A percentile compares a stretch with the other conserved stretches of the same genome.
phyloP scores from a whole-genome alignment of 148 eudicot genomes.

The Hydrangea macrophylla region DNA sequence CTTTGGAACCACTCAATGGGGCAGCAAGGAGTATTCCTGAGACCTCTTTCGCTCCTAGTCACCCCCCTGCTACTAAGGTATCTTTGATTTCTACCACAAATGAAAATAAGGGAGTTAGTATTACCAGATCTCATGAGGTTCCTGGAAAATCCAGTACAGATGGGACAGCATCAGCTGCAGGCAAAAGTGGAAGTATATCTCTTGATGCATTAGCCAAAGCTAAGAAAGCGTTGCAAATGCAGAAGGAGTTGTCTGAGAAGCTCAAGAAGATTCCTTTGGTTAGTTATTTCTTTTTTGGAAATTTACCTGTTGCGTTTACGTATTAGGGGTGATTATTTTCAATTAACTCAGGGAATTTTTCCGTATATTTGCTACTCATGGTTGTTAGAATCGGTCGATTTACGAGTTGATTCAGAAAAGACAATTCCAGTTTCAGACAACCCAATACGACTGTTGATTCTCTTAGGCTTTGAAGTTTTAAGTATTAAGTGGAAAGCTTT shows the following conservation, averaged over 20 bases:
- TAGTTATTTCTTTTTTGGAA: too few relatives aligned
- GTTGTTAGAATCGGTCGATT: too few relatives aligned
- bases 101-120: conserved; percentile 98
- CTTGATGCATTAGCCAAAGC: conserved; percentile 87
- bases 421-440: too few relatives aligned
- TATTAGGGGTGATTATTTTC: too few relatives aligned
- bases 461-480: too few relatives aligned
- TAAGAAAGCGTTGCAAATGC: conserved; percentile 72
- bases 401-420: too few relatives aligned
- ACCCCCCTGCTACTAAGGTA: conserved; percentile 74
- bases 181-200: conserved; percentile 66
- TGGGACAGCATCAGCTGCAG: conserved; percentile 74
- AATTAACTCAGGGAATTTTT: too few relatives aligned
- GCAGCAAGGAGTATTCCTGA: conserved; percentile 40
- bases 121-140: conserved; percentile 98
- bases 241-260: conserved; percentile 71
- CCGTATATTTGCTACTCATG: too few relatives aligned
- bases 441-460: too few relatives aligned
- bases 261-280: conserved; percentile 69
- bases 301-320: too few relatives aligned
- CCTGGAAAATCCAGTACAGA: conserved; percentile 99
- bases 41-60: conserved; percentile 29
- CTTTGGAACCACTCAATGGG: conserved; percentile 35
- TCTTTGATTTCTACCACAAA: conserved; percentile 89
- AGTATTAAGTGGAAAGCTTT: too few relatives aligned